Conservation (phyloP, 345 rosid genomes). For the Linum tenue region DNA sequence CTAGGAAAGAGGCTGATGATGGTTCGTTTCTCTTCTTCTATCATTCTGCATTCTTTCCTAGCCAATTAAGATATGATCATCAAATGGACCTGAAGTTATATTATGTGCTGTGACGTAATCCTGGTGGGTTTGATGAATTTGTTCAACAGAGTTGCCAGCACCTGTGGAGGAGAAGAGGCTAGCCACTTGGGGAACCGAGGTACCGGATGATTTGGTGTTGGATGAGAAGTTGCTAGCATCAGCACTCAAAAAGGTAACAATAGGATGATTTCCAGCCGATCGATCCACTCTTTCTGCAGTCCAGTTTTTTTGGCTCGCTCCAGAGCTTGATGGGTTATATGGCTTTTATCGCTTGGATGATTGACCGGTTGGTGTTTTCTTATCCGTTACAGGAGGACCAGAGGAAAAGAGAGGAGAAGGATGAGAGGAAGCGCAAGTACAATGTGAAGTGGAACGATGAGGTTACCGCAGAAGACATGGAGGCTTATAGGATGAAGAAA, state of each 20-base stretch:
- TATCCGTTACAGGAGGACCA: constrained; percentile 34
- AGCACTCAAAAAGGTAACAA: constrained; percentile 53
- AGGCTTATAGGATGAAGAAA: constrained; percentile 51
- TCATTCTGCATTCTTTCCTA: not conserved
- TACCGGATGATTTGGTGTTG: constrained; percentile 53
- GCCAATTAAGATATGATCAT: not conserved
- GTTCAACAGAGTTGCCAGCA: constrained; percentile 24
- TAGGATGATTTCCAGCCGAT: too few relatives aligned
- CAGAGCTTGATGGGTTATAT: not conserved
- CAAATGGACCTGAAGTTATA: too few relatives aligned
- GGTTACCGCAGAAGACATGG: constrained; percentile 75
- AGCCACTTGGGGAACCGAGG: constrained; percentile 78
- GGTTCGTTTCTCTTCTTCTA: constrained; percentile 21
- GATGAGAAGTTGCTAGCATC: constrained; percentile 49
- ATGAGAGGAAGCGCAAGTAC: constrained; percentile 50
- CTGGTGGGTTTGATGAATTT: not conserved
- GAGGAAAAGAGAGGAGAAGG: constrained; percentile 39
- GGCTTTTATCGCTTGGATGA: not conserved
- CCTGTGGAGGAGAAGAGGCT: constrained; percentile 52
- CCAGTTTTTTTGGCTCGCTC: not conserved
- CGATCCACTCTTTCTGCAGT: too few relatives aligned
- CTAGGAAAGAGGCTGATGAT: constrained; percentile 40
- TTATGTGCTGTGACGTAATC: not conserved
- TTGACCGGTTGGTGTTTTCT: not conserved
- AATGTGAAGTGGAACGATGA: constrained; percentile 47